A percentile compares a stretch with the other conserved stretches of the same genome.
Evolutionary conservation across 139 green algal genomes (phyloP).

Genomic region (Picochlorum sp.): DNA sequence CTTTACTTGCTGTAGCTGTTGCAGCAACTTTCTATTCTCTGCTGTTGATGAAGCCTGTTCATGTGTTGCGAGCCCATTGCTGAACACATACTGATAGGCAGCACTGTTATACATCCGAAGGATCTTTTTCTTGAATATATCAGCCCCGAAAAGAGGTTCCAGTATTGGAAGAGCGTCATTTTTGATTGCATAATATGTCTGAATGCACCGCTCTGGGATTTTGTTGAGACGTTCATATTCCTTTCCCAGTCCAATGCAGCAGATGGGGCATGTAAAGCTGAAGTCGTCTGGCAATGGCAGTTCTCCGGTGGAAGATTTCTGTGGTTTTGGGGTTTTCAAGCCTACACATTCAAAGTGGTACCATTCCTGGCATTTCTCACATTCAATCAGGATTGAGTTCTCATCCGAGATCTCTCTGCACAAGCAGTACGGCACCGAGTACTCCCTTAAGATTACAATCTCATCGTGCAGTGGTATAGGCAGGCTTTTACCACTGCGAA

Average conservation of each 20-base stretch:
- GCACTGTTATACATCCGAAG: neutral
- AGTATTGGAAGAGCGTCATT: neutral
- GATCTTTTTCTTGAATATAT: neutral
- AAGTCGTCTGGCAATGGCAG: too few species aligned
- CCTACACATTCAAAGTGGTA: constrained; percentile 61
- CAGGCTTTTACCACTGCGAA: constrained; percentile 21
- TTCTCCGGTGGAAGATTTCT: neutral
- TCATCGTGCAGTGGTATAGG: too few species aligned
- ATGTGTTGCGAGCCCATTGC: too few species aligned
- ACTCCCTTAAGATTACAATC: too few species aligned
- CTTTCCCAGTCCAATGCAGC: constrained; percentile 24
- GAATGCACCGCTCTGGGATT: constrained; percentile 15
- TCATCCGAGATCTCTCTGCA: constrained; percentile 27
- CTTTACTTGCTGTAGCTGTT: too few species aligned
- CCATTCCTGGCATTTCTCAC: constrained; percentile 59
- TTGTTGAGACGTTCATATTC: constrained; percentile 22
- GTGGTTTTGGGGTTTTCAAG: neutral
- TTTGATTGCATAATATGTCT: constrained; percentile 18
- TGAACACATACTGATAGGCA: constrained; percentile 1
- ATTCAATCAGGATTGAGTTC: constrained; percentile 44
- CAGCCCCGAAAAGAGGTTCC: too few species aligned
- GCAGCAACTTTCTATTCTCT: too few species aligned
- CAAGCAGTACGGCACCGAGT: too few species aligned
- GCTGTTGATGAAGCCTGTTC: too few species aligned
- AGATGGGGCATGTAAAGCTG: constrained; percentile 38